Evolutionary conservation across 2,329 filamentous ascomycete species (phyloP).

Genomic region (Tolypocladium capitatum): DNA sequence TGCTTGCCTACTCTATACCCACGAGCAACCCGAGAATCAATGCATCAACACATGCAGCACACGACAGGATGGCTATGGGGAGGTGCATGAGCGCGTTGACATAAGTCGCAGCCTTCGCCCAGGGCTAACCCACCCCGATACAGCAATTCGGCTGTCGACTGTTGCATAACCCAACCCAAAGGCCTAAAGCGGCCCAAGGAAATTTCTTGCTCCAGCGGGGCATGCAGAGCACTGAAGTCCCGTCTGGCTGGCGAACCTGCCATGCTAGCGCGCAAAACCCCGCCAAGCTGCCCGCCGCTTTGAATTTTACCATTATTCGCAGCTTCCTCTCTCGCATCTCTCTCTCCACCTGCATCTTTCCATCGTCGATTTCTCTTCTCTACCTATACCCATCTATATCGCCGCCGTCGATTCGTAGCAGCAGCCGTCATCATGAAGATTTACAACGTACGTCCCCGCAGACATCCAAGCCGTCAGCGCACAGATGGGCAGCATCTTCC

Average conservation of each 20-base stretch:
- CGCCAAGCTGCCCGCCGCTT: background rate
- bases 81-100: too few species aligned
- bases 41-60: too few species aligned
- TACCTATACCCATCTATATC: conserved; percentile 7
- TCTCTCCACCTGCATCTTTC: conserved; percentile 5
- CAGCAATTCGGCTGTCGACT: too few species aligned
- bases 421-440: conserved; percentile 55
- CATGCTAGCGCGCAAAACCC: background rate
- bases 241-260: too few species aligned
- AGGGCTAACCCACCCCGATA: too few species aligned
- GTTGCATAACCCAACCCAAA: too few species aligned
- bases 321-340: background rate
- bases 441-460: conserved; percentile 42
- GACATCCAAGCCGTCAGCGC: background rate
- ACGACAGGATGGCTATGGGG: too few species aligned
- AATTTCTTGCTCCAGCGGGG: background rate
- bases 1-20: background rate
- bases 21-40: too few species aligned
- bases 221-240: background rate
- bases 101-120: too few species aligned
- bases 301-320: background rate
- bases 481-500: background rate
- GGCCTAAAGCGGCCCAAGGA: too few species aligned
- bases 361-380: conserved; percentile 6
- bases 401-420: background rate